Conservation (phyloP, 2,329 filamentous ascomycete genomes). For the Cordyceps cicadae region DNA sequence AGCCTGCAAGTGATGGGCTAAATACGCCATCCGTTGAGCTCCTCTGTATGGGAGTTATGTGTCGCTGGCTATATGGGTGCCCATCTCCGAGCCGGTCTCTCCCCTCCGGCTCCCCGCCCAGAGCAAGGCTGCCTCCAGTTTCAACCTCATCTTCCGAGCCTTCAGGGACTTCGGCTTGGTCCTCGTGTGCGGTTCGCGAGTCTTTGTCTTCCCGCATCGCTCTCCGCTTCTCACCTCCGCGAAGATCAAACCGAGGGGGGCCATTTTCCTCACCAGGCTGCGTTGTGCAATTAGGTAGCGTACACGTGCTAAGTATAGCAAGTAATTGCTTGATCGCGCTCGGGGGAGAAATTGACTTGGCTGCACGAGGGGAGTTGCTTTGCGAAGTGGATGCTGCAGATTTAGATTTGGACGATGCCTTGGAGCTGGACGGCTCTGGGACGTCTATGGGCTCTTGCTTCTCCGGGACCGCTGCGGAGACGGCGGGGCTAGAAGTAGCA, state of each 20-base stretch:
- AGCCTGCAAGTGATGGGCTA: constrained; percentile 39
- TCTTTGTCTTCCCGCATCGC: constrained; percentile 68
- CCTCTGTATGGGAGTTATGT: constrained; percentile 65
- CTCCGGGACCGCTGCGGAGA: constrained; percentile 52
- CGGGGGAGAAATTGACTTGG: background rate
- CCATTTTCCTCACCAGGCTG: constrained; percentile 19
- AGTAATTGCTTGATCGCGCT: constrained; percentile 28
- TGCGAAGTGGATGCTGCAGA: background rate
- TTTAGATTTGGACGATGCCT: constrained; percentile 12
- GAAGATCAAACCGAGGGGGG: constrained; percentile 74
- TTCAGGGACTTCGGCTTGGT: constrained; percentile 36
- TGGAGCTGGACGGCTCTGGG: background rate
- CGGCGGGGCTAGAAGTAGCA: constrained; percentile 73
- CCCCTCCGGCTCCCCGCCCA: constrained; percentile 90
- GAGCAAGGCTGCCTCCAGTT: constrained; percentile 72
- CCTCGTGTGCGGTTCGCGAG: constrained; percentile 41
- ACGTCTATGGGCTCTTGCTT: constrained; percentile 33
- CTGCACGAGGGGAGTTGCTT: background rate
- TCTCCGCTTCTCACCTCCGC: constrained; percentile 73
- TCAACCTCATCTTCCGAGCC: constrained; percentile 67
- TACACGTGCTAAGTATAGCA: constrained; percentile 29
- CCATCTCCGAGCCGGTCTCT: constrained; percentile 47
- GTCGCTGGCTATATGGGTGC: constrained; percentile 52
- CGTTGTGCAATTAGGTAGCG: constrained; percentile 19
- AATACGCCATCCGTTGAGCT: constrained; percentile 46